Evolutionary conservation across 1,284 basidiomycete genomes (phyloP).

Genomic region (Caloboletus inedulis): DNA sequence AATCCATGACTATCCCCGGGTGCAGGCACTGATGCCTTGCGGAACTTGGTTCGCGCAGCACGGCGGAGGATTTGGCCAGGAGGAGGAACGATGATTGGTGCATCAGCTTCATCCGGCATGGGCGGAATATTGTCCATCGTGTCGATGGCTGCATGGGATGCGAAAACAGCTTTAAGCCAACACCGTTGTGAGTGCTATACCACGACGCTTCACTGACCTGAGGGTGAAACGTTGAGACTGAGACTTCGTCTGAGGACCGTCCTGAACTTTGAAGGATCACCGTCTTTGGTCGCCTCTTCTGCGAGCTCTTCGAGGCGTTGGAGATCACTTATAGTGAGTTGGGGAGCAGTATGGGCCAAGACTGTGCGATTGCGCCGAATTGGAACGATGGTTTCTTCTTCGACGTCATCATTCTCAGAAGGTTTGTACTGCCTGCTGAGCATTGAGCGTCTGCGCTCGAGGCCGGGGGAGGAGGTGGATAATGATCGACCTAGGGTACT

Average conservation of each 20-base stretch:
- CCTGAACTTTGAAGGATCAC: slow-evolving; percentile 83
- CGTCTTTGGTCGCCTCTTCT: slow-evolving; percentile 79
- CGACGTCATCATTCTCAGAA: slow-evolving; percentile 68
- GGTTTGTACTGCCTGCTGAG: slow-evolving; percentile 86
- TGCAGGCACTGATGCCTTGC: slow-evolving; percentile 78
- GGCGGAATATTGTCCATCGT: slow-evolving; percentile 64
- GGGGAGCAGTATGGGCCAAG: slow-evolving; percentile 58
- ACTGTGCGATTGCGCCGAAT: slow-evolving; percentile 66
- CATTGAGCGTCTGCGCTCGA: slow-evolving; percentile 85
- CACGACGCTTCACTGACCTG: slow-evolving; percentile 57
- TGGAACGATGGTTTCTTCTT: slow-evolving; percentile 65
- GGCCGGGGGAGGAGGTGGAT: slow-evolving; percentile 43
- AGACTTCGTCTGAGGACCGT: slow-evolving; percentile 83
- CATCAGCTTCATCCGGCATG: slow-evolving; percentile 76
- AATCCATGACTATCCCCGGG: slow-evolving; percentile 77
- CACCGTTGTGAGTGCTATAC: slow-evolving; percentile 6
- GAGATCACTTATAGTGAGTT: slow-evolving; percentile 88
- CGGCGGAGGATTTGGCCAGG: slow-evolving; percentile 89
- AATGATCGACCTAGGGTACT: slow-evolving; percentile 37
- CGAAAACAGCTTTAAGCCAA: slow-evolving; percentile 20
- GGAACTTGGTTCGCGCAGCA: slow-evolving; percentile 91
- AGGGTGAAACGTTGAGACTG: slow-evolving; percentile 82
- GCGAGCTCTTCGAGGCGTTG: slow-evolving; percentile 91
- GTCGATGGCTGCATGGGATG: slow-evolving; percentile 50
- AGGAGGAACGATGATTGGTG: slow-evolving; percentile 84